Conservation (phyloP, 495 filamentous ascomycete species). For the Lophiostoma macrostomum region DNA sequence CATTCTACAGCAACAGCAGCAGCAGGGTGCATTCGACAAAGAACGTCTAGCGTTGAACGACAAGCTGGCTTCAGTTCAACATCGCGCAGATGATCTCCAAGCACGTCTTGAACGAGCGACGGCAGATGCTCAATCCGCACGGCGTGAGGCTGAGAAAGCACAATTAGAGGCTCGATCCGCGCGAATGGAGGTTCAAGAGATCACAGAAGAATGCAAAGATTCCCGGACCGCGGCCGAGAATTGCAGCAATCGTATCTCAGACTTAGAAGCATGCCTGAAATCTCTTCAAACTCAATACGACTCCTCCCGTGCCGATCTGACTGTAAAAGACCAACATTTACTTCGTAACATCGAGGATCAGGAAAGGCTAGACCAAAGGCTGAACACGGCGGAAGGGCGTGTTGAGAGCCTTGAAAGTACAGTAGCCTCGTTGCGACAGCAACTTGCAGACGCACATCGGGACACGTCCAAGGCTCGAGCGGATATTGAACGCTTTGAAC, state of each 20-base stretch:
- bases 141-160: slow-evolving; percentile 15
- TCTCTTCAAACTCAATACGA: slow-evolving; percentile 21
- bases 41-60: slow-evolving; percentile 8
- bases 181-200: slow-evolving; percentile 11
- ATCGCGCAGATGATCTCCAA: slow-evolving; percentile 8
- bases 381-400: slow-evolving; percentile 14
- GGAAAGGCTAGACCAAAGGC: slow-evolving; percentile 17
- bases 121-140: slow-evolving; percentile 12
- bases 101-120: slow-evolving; percentile 21
- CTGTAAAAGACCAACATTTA: slow-evolving; percentile 22
- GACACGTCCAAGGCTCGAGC: slow-evolving; percentile 16
- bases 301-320: slow-evolving; percentile 8
- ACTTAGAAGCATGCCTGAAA: slow-evolving; percentile 18
- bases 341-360: slow-evolving; percentile 27
- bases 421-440: slow-evolving; percentile 24
- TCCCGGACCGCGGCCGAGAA: neutral
- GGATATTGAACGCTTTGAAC: slow-evolving; percentile 12
- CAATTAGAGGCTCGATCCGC: slow-evolving; percentile 14
- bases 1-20: neutral
- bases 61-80: slow-evolving; percentile 9
- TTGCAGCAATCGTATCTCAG: neutral
- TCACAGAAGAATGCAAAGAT: neutral
- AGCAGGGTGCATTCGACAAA: slow-evolving; percentile 7
- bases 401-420: slow-evolving; percentile 23
- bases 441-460: slow-evolving; percentile 17